These are phyloP conservation scores for Schizosaccharomyces cryophilus DNA, from an alignment of 805 yeast species.

Conservation along the genomic window DNA sequence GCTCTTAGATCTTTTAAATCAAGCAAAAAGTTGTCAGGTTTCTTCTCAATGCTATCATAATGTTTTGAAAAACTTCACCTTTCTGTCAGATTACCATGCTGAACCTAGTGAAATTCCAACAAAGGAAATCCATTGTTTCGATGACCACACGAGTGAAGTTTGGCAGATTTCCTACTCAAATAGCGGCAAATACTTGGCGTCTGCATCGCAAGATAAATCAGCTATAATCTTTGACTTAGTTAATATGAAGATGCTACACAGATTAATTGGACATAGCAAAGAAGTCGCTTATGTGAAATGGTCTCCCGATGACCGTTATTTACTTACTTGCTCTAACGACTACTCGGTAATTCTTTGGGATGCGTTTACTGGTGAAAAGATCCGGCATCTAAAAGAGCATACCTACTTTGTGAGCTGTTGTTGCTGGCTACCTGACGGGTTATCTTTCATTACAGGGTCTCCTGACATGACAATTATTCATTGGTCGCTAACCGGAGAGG, in stretches of 20 bases:
- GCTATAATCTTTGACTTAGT: conserved; percentile 41
- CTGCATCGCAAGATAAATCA: conserved; percentile 45
- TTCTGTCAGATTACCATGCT: conserved; percentile 18
- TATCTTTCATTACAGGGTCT: conserved; percentile 42
- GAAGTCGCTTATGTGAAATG: conserved; percentile 28
- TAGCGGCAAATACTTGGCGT: conserved; percentile 49
- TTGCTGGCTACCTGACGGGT: conserved; percentile 41
- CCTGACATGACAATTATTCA: conserved; percentile 33
- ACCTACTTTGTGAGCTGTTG: conserved; percentile 18
- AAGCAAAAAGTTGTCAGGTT: conserved; percentile 26
- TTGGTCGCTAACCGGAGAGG: conserved; percentile 18
- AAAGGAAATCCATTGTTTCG: conserved; percentile 21
- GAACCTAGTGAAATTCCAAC: conserved; percentile 22
- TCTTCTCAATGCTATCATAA: conserved; percentile 16
- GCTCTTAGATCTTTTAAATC: conserved; percentile 24
- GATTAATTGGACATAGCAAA: conserved; percentile 12
- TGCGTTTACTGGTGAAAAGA: conserved; percentile 18
- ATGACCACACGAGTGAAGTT: conserved; percentile 44
- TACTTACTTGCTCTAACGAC: conserved; percentile 54
- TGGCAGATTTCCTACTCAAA: conserved; percentile 68
- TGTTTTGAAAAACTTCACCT: conserved; percentile 10
- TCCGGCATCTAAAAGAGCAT: not conserved
- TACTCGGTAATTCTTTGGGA: conserved; percentile 49
- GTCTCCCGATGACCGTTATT: conserved; percentile 43
- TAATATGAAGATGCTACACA: conserved; percentile 12